Evolutionary conservation across 768 basidiomycete species (phyloP).

Genomic region (Xerocomus potaroensis): DNA sequence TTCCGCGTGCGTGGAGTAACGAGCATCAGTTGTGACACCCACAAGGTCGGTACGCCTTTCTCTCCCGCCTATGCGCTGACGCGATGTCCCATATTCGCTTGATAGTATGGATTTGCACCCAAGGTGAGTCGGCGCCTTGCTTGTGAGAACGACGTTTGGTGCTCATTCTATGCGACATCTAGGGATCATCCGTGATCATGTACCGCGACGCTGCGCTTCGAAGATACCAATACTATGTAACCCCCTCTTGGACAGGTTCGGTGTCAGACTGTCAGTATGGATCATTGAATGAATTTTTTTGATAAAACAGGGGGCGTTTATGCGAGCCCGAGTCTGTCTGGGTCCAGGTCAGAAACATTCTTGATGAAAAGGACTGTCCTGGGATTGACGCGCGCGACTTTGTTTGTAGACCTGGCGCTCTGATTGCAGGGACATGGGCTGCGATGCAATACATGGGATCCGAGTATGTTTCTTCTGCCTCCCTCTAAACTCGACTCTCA

Average conservation of each 20-base stretch:
- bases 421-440: conserved; percentile 96
- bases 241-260: conserved; percentile 72
- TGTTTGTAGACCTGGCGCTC: conserved; percentile 70
- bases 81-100: background rate
- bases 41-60: conserved; percentile 55
- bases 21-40: conserved; percentile 92
- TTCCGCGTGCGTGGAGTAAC: conserved; percentile 91
- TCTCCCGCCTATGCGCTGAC: background rate
- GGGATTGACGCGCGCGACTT: background rate
- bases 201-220: conserved; percentile 77
- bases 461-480: conserved; percentile 46
- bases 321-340: conserved; percentile 83
- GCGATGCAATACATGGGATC: conserved; percentile 92
- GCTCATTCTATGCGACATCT: background rate
- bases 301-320: conserved; percentile 70
- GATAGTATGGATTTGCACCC: conserved; percentile 88
- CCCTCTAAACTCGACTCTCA: background rate
- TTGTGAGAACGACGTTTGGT: background rate
- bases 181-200: conserved; percentile 96
- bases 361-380: background rate
- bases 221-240: conserved; percentile 81
- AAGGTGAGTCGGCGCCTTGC: conserved; percentile 50
- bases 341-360: conserved; percentile 62
- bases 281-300: background rate
- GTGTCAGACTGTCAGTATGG: background rate